Base-by-base conservation (phyloP, 371 early-diverging fungal genomes). In the Blakeslea trispora region DNA sequence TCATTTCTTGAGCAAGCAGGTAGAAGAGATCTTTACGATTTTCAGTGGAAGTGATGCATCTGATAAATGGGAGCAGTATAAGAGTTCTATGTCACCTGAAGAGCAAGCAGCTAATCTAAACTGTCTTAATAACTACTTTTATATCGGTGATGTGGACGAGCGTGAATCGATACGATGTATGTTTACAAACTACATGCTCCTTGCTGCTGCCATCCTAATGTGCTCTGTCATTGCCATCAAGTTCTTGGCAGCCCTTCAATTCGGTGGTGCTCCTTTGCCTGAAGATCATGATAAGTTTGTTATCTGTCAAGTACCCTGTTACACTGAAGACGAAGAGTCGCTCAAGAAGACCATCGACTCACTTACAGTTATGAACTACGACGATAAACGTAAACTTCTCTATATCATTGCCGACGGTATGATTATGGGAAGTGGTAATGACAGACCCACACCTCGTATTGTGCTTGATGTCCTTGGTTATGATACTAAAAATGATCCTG, bases 401-500 rank as follows among this genome's bases (percentile, higher is more conserved):
- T 91, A 94, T 65, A 91, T 98, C 23, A 83, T 94, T 70, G 88
- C 89, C 49, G 94, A 94, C 60, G 94, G 94, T 56, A 93, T 91
- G 91, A 94, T 97, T 71, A 90, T 92, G 82, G 99, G 93, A 45
- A 84, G 90, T 45, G 99, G 99, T 58, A 98, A 99, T 71, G 98
- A 97, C 57, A 84, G 89, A 32, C 93, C 97, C 7, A 99, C 99
- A 0, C 98, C 99, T 21, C 91, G 96, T 56, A 96, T 99, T 59
- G 93, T 98, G 14, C 75, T 97, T 51, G 91, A 98, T 64, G 90
- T 99, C 45, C 82, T 99, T 17, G 96, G 96, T 7, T 90, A 96
- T 23, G 91, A 92, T 66, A 87, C 91, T 15, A 86, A 81, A 61
- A 79, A 90, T 24, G 92, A 93, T 48, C 95, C 98, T 5, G 94